Conservation (phyloP, 179 eudicot genomes). For the Heliamphora pulchella region DNA sequence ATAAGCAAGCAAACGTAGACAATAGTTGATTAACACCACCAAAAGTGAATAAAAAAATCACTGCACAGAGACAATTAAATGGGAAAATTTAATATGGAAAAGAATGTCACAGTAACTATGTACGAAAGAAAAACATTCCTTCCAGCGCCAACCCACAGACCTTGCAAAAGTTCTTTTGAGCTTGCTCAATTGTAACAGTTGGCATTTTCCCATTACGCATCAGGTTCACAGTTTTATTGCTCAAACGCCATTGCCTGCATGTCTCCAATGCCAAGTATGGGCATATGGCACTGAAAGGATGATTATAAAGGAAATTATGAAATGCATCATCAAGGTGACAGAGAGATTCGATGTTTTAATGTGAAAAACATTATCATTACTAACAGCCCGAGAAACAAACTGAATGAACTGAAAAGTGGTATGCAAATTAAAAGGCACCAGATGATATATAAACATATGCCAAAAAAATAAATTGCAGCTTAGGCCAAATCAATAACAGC, state of each 20-base stretch:
- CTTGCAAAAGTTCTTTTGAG: constrained; percentile 97
- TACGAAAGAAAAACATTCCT: not conserved
- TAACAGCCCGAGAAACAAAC: not conserved
- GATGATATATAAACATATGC: no score
- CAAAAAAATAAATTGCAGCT: no score
- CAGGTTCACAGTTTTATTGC: constrained; percentile 90
- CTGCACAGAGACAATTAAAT: not conserved
- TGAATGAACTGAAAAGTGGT: not conserved
- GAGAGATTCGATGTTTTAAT: not conserved
- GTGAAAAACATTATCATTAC: not conserved
- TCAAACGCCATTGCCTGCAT: constrained; percentile 96
- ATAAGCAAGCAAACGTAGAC: not conserved
- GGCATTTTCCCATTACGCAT: constrained; percentile 99
- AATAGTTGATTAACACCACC: constrained; percentile 1
- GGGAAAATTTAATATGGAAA: not conserved
- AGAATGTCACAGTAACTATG: not conserved
- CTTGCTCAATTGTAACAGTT: constrained; percentile 97
- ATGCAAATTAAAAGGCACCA: no score
- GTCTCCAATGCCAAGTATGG: constrained; percentile 98
- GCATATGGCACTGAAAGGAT: constrained; percentile 75
- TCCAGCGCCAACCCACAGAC: constrained; percentile 31
- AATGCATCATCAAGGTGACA: constrained; percentile 1
- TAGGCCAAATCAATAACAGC: no score
- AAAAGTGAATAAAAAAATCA: not conserved
- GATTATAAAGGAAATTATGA: constrained; percentile 7